These are phyloP conservation scores for Delonix regia DNA, from an alignment of 306 rosid species.

Conservation along the genomic window DNA sequence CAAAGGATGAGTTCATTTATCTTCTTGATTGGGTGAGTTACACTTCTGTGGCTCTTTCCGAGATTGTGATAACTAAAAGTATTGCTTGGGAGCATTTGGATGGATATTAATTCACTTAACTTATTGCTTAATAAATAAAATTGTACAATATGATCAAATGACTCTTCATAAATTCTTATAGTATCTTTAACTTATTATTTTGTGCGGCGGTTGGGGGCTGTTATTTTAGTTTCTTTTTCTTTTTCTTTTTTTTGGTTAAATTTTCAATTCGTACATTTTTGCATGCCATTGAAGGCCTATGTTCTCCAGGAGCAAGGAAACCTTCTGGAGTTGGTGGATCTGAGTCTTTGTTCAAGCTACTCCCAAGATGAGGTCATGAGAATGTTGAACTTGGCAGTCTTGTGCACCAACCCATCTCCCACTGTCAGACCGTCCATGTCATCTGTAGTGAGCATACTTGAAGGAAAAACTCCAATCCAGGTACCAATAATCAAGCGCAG, in stretches of 20 bases:
- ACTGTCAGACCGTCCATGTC: constrained; percentile 90
- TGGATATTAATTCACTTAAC: background rate
- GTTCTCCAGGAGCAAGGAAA: constrained; percentile 95
- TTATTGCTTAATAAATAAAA: constrained; percentile 5
- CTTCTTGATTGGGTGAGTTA: constrained; percentile 86
- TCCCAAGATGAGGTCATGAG: constrained; percentile 64
- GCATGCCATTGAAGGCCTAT: constrained; percentile 62
- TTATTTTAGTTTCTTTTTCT: background rate
- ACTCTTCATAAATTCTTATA: background rate
- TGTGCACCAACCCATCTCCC: constrained; percentile 92
- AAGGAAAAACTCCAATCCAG: constrained; percentile 66
- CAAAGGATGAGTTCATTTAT: constrained; percentile 80
- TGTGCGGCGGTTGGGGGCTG: no score
- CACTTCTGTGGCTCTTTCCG: background rate
- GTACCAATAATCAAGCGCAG: constrained; percentile 53
- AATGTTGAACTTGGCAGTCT: constrained; percentile 73
- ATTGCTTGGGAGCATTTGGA: background rate
- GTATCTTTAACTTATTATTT: no score
- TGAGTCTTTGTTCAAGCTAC: constrained; percentile 62
- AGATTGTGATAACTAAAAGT: background rate
- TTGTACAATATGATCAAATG: background rate
- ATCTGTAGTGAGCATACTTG: constrained; percentile 84
- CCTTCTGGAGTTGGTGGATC: constrained; percentile 80
- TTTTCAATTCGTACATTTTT: background rate
- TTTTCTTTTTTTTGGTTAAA: constrained; percentile 13